Conservation (phyloP, 2,329 filamentous ascomycete species). For the Tolypocladium ovalisporum region DNA sequence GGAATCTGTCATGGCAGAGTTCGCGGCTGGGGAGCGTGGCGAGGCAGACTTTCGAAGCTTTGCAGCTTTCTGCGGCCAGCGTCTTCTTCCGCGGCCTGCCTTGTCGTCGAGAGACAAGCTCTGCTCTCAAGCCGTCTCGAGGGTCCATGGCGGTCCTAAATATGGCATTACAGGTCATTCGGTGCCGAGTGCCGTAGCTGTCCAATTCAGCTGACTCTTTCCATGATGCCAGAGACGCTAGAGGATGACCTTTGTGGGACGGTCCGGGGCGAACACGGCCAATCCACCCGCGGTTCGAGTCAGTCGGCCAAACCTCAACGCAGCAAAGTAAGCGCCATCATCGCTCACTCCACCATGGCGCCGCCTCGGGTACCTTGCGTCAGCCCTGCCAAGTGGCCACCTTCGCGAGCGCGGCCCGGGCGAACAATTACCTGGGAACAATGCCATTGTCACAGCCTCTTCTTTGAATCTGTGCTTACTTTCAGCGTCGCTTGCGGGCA, state of each 20-base stretch:
- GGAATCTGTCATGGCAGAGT: no score
- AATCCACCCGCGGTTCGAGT: no score
- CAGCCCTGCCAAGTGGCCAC: no score
- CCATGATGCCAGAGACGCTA: background rate
- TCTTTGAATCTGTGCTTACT: background rate
- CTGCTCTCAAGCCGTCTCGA: background rate
- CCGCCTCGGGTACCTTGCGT: background rate
- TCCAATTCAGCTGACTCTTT: background rate
- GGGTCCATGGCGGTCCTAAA: background rate
- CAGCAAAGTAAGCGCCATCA: background rate
- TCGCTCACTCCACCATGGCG: background rate
- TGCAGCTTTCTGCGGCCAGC: no score
- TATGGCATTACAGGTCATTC: background rate
- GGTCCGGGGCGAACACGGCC: background rate
- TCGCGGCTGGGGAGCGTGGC: background rate
- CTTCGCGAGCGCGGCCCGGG: background rate
- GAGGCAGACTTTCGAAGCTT: background rate
- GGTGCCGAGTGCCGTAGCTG: background rate
- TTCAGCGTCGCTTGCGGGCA: conserved; percentile 4
- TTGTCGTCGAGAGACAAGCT: no score
- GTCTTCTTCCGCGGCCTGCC: no score
- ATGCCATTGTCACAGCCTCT: background rate
- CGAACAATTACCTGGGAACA: background rate
- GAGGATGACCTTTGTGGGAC: background rate
- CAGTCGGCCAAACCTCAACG: background rate